Base-by-base conservation (phyloP, 352 stramenopile species). In the Globisporangium abappressorium region DNA sequence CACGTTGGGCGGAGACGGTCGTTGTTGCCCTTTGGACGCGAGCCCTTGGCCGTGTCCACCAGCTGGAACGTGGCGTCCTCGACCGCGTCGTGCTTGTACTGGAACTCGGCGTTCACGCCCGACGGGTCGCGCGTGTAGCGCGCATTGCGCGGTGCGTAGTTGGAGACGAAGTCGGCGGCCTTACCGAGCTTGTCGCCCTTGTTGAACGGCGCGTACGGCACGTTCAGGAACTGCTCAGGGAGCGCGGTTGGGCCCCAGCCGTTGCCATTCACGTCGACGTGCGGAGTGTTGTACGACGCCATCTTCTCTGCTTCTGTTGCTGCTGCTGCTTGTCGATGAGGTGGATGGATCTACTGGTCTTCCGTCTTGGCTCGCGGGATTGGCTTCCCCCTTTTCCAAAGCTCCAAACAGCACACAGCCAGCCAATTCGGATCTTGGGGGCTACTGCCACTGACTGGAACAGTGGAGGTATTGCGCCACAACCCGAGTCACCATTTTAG, bases 151-250 rank as follows among this genome's bases (percentile, higher is more conserved):
- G 77, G 77, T 65, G 76, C 84, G 55, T 92, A 93, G 69, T 84
- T 93, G 36, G 81, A 91, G 33, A 91, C 83, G 65, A 98, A 99
- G 82, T 99, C 97, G 47, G 97, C 96, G 15, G 85, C 93, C 54
- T 97, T 94, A 28, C 95, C 95, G 11, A 98, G 79, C 70, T 97
- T 96, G 84, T 99, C 96, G 43, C 87, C 93, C 71, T 98, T 97
- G 68, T 97, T 97, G 76, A 99, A 99, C 3, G 95, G 94, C 47
- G 93, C 90, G 73, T 98, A 99, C 8, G 97, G 97, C 33, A 99
- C 80, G 69, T 96, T 87, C 26, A 92, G 76, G 83, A 98, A 98
- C 76, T 96, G 87, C 77, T 95, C 79, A 22, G 91, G 91, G 24
- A 97, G 85, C 28, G 73, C 70, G 55, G 88, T 97, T 9, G 91